A percentile compares a stretch with the other conserved stretches of the same genome.
Evolutionary conservation across 169 alveolate species (phyloP).

Genomic region (Babesia ovata): DNA sequence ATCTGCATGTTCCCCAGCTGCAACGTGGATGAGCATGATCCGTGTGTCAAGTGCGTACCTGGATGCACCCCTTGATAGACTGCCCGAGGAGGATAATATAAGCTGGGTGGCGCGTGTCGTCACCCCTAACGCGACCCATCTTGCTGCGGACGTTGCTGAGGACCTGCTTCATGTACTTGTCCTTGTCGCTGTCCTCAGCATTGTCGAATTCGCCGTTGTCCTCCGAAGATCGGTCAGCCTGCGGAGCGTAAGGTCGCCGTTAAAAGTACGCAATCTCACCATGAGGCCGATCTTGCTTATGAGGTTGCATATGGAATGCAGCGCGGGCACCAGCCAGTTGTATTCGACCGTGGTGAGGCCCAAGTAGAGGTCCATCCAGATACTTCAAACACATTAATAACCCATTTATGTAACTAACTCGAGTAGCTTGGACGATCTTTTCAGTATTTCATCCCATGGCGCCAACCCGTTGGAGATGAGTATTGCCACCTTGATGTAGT

Average conservation of each 20-base stretch:
- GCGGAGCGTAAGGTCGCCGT: neutral
- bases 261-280: constrained; percentile 15
- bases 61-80: constrained; percentile 83
- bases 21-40: neutral
- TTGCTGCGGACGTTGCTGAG: constrained; percentile 80
- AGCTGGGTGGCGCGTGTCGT: constrained; percentile 83
- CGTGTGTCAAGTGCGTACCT: constrained; percentile 30
- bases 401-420: constrained; percentile 14
- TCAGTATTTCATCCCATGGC: constrained; percentile 64
- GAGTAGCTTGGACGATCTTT: constrained; percentile 48
- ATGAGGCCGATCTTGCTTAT: constrained; percentile 32
- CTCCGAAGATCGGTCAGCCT: constrained; percentile 62
- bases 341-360: constrained; percentile 13
- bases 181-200: constrained; percentile 78
- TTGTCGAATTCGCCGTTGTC: constrained; percentile 67
- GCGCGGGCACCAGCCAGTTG: constrained; percentile 69
- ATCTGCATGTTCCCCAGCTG: constrained; percentile 86
- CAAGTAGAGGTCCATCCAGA: constrained; percentile 68
- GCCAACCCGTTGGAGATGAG: constrained; percentile 34
- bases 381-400: constrained; percentile 12
- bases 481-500: constrained; percentile 31
- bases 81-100: constrained; percentile 81
- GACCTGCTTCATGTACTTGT: constrained; percentile 76
- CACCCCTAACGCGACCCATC: constrained; percentile 84
- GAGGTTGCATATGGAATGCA: constrained; percentile 58